Conservation (phyloP, 441 rosid species). For the Gossypium aridum region DNA sequence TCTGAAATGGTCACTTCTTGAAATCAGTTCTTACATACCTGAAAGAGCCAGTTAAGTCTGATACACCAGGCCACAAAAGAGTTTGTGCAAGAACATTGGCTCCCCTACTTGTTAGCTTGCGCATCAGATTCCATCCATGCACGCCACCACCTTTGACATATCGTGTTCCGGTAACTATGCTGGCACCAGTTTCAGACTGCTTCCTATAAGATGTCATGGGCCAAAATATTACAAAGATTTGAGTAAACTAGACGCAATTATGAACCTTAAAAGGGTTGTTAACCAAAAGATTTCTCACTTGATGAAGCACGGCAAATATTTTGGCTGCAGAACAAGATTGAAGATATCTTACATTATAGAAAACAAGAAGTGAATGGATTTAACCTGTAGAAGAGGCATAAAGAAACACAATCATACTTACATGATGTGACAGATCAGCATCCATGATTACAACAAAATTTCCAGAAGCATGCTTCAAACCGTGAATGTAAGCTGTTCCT, state of each 20-base stretch:
- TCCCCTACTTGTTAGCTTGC: slow-evolving; percentile 93
- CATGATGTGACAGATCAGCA: slow-evolving; percentile 99
- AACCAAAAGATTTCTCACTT: slow-evolving; percentile 43
- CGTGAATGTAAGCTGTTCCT: slow-evolving; percentile 94
- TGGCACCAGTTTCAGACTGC: slow-evolving; percentile 83
- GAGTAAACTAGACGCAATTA: background rate
- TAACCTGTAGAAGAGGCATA: background rate
- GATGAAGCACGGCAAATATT: slow-evolving; percentile 87
- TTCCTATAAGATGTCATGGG: slow-evolving; percentile 37
- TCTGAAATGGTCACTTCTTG: background rate
- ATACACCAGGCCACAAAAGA: slow-evolving; percentile 94
- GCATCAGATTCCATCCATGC: slow-evolving; percentile 96
- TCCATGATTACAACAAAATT: slow-evolving; percentile 93
- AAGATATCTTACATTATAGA: background rate
- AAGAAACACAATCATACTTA: slow-evolving; percentile 26
- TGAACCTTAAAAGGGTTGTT: background rate
- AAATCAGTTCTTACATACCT: slow-evolving; percentile 37
- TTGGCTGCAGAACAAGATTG: slow-evolving; percentile 62
- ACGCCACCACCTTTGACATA: slow-evolving; percentile 86
- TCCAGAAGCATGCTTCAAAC: slow-evolving; percentile 87
- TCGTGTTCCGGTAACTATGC: slow-evolving; percentile 89
- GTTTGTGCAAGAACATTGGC: slow-evolving; percentile 97
- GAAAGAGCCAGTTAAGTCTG: slow-evolving; percentile 94
- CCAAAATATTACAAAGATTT: slow-evolving; percentile 10
- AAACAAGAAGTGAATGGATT: background rate